These are phyloP conservation scores for fission yeast (Schizosaccharomyces pombe) DNA, from an alignment of 805 yeast species.

Conservation along the genomic window DNA sequence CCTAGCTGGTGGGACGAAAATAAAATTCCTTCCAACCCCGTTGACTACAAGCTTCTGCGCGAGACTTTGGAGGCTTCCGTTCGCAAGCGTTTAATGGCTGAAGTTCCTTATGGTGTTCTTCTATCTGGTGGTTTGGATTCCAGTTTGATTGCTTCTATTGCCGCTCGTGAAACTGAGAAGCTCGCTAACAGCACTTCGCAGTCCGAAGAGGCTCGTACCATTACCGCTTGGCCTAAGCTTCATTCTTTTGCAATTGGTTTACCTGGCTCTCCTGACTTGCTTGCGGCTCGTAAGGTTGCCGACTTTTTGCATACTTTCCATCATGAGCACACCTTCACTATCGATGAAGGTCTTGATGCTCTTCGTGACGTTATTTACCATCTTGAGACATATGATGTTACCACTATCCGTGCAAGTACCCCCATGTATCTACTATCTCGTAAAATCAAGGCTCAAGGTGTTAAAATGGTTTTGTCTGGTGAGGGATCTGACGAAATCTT, in stretches of 20 bases:
- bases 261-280: constrained; percentile 91
- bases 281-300: constrained; percentile 92
- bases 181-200: constrained; percentile 44
- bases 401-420: constrained; percentile 95
- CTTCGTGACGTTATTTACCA: constrained; percentile 83
- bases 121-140: constrained; percentile 95
- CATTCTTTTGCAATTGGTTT: constrained; percentile 95
- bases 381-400: constrained; percentile 92
- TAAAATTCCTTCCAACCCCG: constrained; percentile 50
- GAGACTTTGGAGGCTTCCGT: constrained; percentile 78
- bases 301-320: constrained; percentile 87
- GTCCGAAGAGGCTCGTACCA: constrained; percentile 68
- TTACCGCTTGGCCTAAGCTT: constrained; percentile 39
- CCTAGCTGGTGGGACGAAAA: constrained; percentile 88
- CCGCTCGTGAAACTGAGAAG: constrained; percentile 80
- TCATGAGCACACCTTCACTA: constrained; percentile 92
- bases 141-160: constrained; percentile 86
- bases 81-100: constrained; percentile 97
- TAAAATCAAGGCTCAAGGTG: constrained; percentile 97
- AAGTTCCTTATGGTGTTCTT: constrained; percentile 95
- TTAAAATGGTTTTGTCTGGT: constrained; percentile 95
- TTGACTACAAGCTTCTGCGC: constrained; percentile 50
- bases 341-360: constrained; percentile 92
- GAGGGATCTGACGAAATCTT: constrained; percentile 98
- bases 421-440: constrained; percentile 93